phyloP scores from a whole-genome alignment of 768 basidiomycete genomes.

The Agaricus blazei region DNA sequence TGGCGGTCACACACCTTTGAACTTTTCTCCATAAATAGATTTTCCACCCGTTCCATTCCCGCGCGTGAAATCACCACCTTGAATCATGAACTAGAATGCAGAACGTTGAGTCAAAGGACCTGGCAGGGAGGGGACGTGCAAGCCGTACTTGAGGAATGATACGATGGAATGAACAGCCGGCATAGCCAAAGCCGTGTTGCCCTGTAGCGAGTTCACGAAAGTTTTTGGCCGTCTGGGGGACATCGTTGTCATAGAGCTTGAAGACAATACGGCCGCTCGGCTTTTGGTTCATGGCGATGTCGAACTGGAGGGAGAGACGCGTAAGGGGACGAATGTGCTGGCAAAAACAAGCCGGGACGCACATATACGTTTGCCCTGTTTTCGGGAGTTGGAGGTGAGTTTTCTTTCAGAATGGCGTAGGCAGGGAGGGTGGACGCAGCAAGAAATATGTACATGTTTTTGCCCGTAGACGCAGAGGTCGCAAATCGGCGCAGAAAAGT shows the following conservation, averaged over 20 bases:
- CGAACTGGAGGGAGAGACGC: conserved; percentile 39
- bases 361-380: conserved; percentile 14
- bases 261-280: conserved; percentile 73
- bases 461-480: conserved; percentile 39
- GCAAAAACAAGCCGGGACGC: neutral
- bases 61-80: conserved; percentile 82
- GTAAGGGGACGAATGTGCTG: neutral
- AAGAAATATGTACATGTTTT: conserved; percentile 29
- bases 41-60: conserved; percentile 78
- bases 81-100: conserved; percentile 64
- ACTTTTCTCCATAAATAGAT: conserved; percentile 82
- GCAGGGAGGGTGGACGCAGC: conserved; percentile 24
- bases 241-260: conserved; percentile 76
- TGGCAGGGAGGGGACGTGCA: neutral
- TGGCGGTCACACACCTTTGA: conserved; percentile 42
- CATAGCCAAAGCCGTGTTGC: conserved; percentile 68
- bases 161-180: conserved; percentile 65
- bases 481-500: conserved; percentile 47
- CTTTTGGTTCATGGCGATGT: conserved; percentile 53
- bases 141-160: conserved; percentile 57
- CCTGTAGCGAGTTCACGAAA: conserved; percentile 77
- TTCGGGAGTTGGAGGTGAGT: neutral
- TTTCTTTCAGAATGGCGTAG: conserved; percentile 24
- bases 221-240: conserved; percentile 78
- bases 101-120: neutral